phyloP scores from a whole-genome alignment of 2,329 filamentous ascomycete genomes.

The Lasiodiplodia gonubiensis region DNA sequence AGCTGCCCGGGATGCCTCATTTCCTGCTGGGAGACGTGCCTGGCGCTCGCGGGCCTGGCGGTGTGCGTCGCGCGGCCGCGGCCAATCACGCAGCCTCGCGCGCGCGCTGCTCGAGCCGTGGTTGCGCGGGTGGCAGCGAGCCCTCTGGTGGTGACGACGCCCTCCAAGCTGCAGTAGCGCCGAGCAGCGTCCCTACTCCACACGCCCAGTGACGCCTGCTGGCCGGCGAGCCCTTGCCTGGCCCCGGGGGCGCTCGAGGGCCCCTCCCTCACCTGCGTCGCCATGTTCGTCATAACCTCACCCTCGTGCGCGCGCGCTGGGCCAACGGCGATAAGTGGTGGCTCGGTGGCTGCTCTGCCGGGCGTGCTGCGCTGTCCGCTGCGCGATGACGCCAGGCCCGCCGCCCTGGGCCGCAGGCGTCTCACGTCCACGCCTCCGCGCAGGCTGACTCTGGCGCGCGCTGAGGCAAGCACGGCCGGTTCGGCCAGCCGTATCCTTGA shows the following conservation, averaged over 20 bases:
- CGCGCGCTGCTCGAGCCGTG: constrained; percentile 14
- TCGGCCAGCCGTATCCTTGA: constrained; percentile 11
- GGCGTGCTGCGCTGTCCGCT: constrained; percentile 18
- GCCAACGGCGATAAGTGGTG: constrained; percentile 25
- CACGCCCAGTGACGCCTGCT: constrained; percentile 11
- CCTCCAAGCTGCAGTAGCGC: constrained; percentile 24
- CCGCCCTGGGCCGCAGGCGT: constrained; percentile 4
- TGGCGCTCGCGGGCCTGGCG: constrained; percentile 24
- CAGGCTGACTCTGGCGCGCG: constrained; percentile 17
- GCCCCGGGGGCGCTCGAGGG: constrained; percentile 18
- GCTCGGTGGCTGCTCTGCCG: constrained; percentile 26
- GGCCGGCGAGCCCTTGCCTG: constrained; percentile 23
- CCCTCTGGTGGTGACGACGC: constrained; percentile 21
- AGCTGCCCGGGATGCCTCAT: constrained; percentile 25
- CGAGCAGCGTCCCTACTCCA: constrained; percentile 26
- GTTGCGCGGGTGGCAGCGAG: constrained; percentile 4
- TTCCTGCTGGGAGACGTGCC: constrained; percentile 20
- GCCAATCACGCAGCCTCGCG: constrained; percentile 13
- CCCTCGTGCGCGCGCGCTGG: constrained; percentile 23
- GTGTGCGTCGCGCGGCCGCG: constrained; percentile 22
- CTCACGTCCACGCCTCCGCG: constrained; percentile 11
- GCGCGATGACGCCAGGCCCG: constrained; percentile 17
- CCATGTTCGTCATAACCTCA: constrained; percentile 28
- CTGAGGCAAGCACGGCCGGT: constrained; percentile 8
- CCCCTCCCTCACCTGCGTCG: constrained; percentile 18